These are phyloP conservation scores for Verbascum thapsus DNA, from an alignment of 257 asterid genomes.

Conservation along the genomic window DNA sequence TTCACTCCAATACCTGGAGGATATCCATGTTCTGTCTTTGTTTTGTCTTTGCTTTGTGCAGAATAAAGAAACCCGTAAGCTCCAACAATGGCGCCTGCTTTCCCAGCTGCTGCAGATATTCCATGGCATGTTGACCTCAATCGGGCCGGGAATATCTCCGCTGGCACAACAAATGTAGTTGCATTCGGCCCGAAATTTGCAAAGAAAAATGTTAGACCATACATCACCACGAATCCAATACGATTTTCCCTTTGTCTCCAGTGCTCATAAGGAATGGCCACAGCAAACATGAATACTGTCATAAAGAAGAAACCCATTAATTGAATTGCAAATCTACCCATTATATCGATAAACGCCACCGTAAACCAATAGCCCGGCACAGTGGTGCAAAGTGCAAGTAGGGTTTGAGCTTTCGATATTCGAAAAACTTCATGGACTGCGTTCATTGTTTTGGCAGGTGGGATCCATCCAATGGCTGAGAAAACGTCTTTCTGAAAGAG, in stretches of 20 bases:
- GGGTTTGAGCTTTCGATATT: conserved; percentile 46
- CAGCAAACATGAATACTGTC: conserved; percentile 55
- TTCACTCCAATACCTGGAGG: conserved; percentile 44
- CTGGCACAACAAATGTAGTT: conserved; percentile 50
- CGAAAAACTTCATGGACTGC: conserved; percentile 42
- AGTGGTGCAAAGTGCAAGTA: conserved; percentile 48
- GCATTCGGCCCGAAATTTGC: conserved; percentile 53
- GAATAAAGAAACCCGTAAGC: conserved; percentile 47
- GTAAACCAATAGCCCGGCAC: conserved; percentile 63
- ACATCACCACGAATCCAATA: conserved; percentile 45
- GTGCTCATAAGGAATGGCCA: conserved; percentile 48
- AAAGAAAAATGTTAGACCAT: conserved; percentile 48
- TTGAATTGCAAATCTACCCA: conserved; percentile 46
- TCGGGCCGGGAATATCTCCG: conserved; percentile 50
- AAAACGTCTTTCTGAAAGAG: conserved; percentile 52
- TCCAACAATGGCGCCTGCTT: conserved; percentile 49
- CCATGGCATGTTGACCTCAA: conserved; percentile 53
- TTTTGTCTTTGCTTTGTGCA: conserved; percentile 27
- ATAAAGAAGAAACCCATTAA: conserved; percentile 55
- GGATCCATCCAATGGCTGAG: conserved; percentile 44
- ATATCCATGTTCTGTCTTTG: conserved; percentile 34
- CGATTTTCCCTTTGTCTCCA: conserved; percentile 37
- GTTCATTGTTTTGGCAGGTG: conserved; percentile 38
- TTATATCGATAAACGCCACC: conserved; percentile 40
- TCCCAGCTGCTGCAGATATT: conserved; percentile 49